A percentile compares a stretch with the other conserved stretches of the same genome.
These are phyloP conservation scores for Triticum turgidum DNA, from an alignment of 176 grass and related monocot genomes.

Conservation along the genomic window DNA sequence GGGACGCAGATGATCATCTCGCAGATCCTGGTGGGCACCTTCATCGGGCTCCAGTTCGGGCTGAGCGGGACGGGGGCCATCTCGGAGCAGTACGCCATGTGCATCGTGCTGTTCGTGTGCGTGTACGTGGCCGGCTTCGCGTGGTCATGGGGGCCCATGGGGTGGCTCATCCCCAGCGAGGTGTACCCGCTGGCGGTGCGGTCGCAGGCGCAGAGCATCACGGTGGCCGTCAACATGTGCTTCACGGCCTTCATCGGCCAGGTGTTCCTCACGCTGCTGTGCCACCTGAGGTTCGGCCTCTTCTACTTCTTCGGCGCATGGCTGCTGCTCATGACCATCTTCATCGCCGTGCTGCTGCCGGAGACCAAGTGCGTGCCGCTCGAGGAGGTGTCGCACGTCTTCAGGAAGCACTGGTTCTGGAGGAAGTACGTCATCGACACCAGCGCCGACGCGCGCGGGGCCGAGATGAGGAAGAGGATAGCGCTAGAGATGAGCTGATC, in stretches of 20 bases:
- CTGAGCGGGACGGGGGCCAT: constrained; percentile 46
- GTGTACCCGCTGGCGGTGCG: constrained; percentile 50
- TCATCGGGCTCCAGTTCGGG: constrained; percentile 57
- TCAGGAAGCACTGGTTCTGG: constrained; percentile 63
- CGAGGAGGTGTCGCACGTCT: constrained; percentile 39
- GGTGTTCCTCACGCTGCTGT: constrained; percentile 58
- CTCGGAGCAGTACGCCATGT: constrained; percentile 61
- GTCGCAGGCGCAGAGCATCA: constrained; percentile 42
- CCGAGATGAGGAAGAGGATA: constrained; percentile 65
- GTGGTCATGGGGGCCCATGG: constrained; percentile 55
- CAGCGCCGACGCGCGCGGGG: constrained; percentile 33
- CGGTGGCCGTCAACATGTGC: constrained; percentile 53
- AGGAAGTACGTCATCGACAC: constrained; percentile 38
- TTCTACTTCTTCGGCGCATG: constrained; percentile 55
- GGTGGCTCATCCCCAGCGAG: constrained; percentile 55
- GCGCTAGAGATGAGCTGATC: constrained; percentile 60
- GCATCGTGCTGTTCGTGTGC: constrained; percentile 67
- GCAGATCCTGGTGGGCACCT: constrained; percentile 50
- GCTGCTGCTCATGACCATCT: constrained; percentile 58
- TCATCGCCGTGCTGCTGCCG: constrained; percentile 52
- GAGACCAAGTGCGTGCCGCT: constrained; percentile 58
- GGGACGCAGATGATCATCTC: constrained; percentile 68
- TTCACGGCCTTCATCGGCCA: constrained; percentile 57
- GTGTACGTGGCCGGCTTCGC: constrained; percentile 59
- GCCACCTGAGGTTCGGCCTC: constrained; percentile 53